These are phyloP conservation scores for Monilinia polystroma DNA, from an alignment of 2,329 filamentous ascomycete species.

Conservation along the genomic window DNA sequence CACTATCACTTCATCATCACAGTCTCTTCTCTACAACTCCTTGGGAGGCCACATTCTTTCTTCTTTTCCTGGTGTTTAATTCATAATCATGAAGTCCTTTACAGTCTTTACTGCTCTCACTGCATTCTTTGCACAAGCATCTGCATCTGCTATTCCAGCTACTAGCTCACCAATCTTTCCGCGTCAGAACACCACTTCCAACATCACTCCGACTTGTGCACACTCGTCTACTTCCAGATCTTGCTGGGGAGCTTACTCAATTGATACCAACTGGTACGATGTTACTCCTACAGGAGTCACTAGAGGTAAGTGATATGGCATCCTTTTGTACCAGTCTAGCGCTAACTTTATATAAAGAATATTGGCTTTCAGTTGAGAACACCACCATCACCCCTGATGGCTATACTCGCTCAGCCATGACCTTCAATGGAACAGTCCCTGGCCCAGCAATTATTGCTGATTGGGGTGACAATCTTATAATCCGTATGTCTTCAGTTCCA, in stretches of 20 bases:
- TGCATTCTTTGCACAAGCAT: slow-evolving; percentile 28
- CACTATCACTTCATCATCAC: slow-evolving; percentile 3
- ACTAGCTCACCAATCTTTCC: slow-evolving; percentile 24
- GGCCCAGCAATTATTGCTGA: slow-evolving; percentile 45
- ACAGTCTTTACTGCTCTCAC: slow-evolving; percentile 32
- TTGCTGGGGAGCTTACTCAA: slow-evolving; percentile 40
- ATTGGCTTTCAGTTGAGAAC: slow-evolving; percentile 35
- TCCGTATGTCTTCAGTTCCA: slow-evolving; percentile 24
- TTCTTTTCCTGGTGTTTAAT: neutral
- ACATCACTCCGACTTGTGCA: slow-evolving; percentile 28
- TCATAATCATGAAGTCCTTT: slow-evolving; percentile 33
- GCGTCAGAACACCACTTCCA: slow-evolving; percentile 15
- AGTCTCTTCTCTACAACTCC: slow-evolving; percentile 1
- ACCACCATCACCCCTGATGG: slow-evolving; percentile 43
- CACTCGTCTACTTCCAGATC: slow-evolving; percentile 37
- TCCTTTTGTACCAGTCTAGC: slow-evolving; percentile 19
- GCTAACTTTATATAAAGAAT: slow-evolving; percentile 26
- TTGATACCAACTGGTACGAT: slow-evolving; percentile 38
- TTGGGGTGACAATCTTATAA: slow-evolving; percentile 39
- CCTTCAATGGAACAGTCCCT: slow-evolving; percentile 42
- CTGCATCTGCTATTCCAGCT: slow-evolving; percentile 31
- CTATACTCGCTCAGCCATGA: slow-evolving; percentile 53
- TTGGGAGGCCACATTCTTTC: neutral
- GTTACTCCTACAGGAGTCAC: slow-evolving; percentile 39
- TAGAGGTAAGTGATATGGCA: slow-evolving; percentile 32